Conservation (phyloP, 2,329 filamentous ascomycete genomes). For the Monilinia aucupariae region DNA sequence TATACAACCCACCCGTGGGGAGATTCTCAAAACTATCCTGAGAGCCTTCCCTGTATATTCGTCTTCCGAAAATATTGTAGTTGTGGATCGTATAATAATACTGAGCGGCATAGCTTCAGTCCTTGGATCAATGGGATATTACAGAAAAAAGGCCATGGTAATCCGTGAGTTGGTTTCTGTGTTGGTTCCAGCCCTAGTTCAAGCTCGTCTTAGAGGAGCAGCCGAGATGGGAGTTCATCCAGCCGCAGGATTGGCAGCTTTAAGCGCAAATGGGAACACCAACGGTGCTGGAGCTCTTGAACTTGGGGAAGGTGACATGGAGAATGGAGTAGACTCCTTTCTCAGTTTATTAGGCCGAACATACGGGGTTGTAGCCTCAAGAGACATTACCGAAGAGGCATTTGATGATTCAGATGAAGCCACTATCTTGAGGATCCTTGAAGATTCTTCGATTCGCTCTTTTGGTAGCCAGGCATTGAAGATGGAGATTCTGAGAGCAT, state of each 20-base stretch:
- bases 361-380: conserved; percentile 53
- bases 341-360: conserved; percentile 56
- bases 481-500: conserved; percentile 79
- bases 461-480: conserved; percentile 80
- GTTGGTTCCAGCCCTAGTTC: conserved; percentile 76
- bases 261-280: conserved; percentile 48
- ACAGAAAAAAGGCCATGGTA: conserved; percentile 87
- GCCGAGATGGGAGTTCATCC: conserved; percentile 97
- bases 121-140: conserved; percentile 70
- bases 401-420: conserved; percentile 47
- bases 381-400: conserved; percentile 10
- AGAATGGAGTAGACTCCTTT: conserved; percentile 60
- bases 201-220: conserved; percentile 85
- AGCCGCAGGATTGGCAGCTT: conserved; percentile 73
- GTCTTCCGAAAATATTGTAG: conserved; percentile 60
- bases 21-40: conserved; percentile 61
- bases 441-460: conserved; percentile 51
- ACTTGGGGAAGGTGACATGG: conserved; percentile 58
- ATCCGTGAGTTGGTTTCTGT: conserved; percentile 79
- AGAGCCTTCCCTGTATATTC: conserved; percentile 63
- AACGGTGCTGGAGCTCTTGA: conserved; percentile 53
- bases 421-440: conserved; percentile 52
- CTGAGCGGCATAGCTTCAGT: conserved; percentile 83
- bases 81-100: conserved; percentile 71
- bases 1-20: conserved; percentile 52